Evolutionary conservation across 116 monocot species (phyloP), one percentile per base, ranked within the genome.

Genomic region (Dioscorea cayenensis): DNA sequence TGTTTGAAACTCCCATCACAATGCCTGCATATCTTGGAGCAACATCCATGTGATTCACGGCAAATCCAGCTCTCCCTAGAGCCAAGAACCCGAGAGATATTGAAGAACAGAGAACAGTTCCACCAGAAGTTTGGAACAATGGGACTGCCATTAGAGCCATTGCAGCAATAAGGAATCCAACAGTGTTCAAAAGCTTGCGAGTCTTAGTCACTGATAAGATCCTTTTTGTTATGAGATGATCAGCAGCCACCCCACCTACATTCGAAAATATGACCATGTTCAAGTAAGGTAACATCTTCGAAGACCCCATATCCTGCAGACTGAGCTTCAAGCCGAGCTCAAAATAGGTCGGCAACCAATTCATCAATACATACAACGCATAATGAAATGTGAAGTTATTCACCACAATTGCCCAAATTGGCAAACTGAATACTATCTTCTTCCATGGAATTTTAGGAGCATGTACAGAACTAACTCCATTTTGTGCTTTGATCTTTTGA

Each of bases 191-290:
- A 28, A 77, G 23, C 70, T 84, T 84, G 49, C 84, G 67, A 4
- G 84, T 80, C 66, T 20, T 36, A 13, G 80, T 84, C 25, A 74
- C 69, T 13, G 79, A 79, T 17, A 80, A 29, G 7, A 84, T 70
- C 55, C 74, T 73, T 28, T 71, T 65, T 12, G 84, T 80, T 18
- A 84, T 84, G 28, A 84, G 58, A 50, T 80, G 70, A 32, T 84
- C 84, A 10, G 84, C 84, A 14, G 71, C 72, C 28, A 80, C 71
- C 1, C 84, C 84, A 17, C 84, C 84, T 25, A 84, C 66, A 51
- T 84, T 84, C 50, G 84, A 84, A 66, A 84, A 84, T 35, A 84
- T 28, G 51, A 84, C 80, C 84, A 84, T 84, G 80, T 79, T 84
- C 6, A 84, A 69, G 77, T 79, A 84, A 28, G 84, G 84, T 17